Conservation (phyloP, 148 eudicot species). For the Vaccinium vitisidaea region DNA sequence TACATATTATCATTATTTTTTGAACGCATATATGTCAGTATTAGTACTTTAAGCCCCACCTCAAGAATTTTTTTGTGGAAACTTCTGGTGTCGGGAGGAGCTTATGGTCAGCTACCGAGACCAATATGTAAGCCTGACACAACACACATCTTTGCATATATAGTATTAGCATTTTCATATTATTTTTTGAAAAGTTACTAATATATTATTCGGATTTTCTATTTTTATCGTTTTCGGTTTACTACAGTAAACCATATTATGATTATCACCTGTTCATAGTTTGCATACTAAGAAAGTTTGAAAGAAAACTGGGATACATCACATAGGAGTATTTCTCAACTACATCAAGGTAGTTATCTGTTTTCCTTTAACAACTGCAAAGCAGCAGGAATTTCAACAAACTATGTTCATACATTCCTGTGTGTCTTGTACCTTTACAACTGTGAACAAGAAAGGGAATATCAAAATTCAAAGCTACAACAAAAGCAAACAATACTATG, state of each 20-base stretch:
- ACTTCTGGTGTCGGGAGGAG: too few species aligned
- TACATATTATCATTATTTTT: too few species aligned
- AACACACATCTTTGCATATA: too few species aligned
- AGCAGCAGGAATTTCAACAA: conserved; percentile 6
- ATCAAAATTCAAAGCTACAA: conserved; percentile 10
- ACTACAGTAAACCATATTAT: neutral
- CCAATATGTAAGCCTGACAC: too few species aligned
- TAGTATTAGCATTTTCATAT: too few species aligned
- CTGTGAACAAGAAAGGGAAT: neutral
- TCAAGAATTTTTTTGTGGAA: too few species aligned
- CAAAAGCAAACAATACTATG: neutral
- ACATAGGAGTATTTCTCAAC: neutral
- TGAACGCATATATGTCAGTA: too few species aligned
- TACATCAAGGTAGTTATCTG: neutral
- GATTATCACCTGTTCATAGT: neutral
- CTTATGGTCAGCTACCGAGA: too few species aligned
- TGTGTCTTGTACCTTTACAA: conserved; percentile 4
- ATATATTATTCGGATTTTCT: neutral
- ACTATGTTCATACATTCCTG: neutral
- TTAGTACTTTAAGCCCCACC: too few species aligned
- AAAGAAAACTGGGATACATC: neutral
- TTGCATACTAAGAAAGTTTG: neutral
- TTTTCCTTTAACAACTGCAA: neutral
- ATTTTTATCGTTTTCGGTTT: neutral
- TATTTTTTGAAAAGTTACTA: neutral